Evolutionary conservation across 2,329 filamentous ascomycete species (phyloP).

Genomic region (Fusarium staphyleae): DNA sequence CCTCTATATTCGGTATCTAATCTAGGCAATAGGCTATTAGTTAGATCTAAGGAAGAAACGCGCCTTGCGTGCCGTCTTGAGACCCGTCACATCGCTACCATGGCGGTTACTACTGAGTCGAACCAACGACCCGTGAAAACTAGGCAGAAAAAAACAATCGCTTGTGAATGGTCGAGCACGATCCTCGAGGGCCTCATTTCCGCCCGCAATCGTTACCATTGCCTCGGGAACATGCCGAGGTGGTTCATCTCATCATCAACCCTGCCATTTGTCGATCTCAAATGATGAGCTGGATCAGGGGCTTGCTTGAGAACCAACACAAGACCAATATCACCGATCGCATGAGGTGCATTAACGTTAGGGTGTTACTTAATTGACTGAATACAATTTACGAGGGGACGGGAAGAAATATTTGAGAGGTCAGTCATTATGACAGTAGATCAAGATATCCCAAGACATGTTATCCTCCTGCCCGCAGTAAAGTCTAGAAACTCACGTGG

Average conservation of each 20-base stretch:
- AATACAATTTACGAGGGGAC: neutral
- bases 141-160: neutral
- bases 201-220: neutral
- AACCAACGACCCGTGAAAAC: neutral
- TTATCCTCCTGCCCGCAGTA: neutral
- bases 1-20: too few species aligned
- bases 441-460: constrained; percentile 1
- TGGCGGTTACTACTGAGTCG: neutral
- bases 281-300: neutral
- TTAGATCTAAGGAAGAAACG: neutral
- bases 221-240: neutral
- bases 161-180: neutral
- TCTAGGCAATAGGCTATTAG: neutral
- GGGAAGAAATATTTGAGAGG: neutral
- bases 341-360: neutral
- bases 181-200: neutral
- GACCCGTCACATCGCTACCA: neutral
- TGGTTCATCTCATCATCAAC: neutral
- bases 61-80: neutral
- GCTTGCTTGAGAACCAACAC: neutral
- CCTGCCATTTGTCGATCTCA: neutral
- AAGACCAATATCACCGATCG: neutral
- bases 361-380: neutral
- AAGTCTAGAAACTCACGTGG: neutral
- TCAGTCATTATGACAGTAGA: constrained; percentile 11